Evolutionary conservation across 2,329 filamentous ascomycete species (phyloP).

Genomic region (Orbilia blumenaviensis): DNA sequence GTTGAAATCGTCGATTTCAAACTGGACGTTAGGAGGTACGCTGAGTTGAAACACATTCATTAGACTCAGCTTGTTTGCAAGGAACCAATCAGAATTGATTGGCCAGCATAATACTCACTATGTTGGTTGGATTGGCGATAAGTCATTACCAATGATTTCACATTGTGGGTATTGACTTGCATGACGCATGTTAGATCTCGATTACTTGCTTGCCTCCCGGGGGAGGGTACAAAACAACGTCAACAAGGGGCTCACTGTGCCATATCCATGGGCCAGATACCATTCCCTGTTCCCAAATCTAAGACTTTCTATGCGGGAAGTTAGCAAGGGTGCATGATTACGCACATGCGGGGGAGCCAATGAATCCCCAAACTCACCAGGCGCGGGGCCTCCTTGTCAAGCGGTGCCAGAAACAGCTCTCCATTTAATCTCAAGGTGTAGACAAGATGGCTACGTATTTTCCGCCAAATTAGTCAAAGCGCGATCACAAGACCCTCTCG

Average conservation of each 20-base stretch:
- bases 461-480: not conserved
- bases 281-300: slow-evolving; percentile 64
- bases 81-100: not conserved
- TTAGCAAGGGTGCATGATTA: not conserved
- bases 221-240: no score
- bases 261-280: slow-evolving; percentile 64
- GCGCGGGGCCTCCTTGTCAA: slow-evolving; percentile 51
- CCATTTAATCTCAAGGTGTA: slow-evolving; percentile 53
- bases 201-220: no score
- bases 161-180: slow-evolving; percentile 52
- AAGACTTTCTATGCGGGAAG: slow-evolving; percentile 58
- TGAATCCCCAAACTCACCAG: slow-evolving; percentile 6
- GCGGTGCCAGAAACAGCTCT: slow-evolving; percentile 55
- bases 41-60: slow-evolving; percentile 35
- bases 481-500: not conserved
- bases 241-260: slow-evolving; percentile 57
- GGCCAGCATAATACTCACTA: slow-evolving; percentile 45
- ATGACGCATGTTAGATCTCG: not conserved
- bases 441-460: slow-evolving; percentile 31
- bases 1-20: slow-evolving; percentile 59
- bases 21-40: slow-evolving; percentile 58
- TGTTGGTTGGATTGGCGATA: slow-evolving; percentile 56
- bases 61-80: not conserved
- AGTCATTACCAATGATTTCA: slow-evolving; percentile 56
- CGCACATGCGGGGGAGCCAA: not conserved